These are phyloP conservation scores for Quercus suber DNA, from an alignment of 306 rosid genomes.

Conservation along the genomic window DNA sequence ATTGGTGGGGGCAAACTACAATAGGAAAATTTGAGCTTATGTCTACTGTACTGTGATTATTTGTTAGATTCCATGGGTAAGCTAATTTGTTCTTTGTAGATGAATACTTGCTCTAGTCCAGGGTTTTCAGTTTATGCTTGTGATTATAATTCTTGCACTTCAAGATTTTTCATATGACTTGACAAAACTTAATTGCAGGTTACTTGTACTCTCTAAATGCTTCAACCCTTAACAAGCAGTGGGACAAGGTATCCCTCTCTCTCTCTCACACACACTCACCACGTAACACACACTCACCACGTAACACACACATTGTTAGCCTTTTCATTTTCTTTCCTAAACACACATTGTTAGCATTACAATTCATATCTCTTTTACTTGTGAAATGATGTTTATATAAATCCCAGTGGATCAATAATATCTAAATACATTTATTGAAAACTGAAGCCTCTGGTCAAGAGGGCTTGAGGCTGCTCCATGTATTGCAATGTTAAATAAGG, in stretches of 20 bases:
- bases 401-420: no score
- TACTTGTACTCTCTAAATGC: constrained; percentile 79
- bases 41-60: not conserved
- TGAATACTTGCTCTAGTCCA: not conserved
- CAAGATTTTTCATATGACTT: constrained; percentile 13
- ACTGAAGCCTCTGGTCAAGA: no score
- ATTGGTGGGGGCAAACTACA: not conserved
- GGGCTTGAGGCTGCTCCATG: no score
- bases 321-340: no score
- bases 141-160: constrained; percentile 9
- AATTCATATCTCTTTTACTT: not conserved
- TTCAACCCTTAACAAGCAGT: constrained; percentile 78
- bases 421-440: no score
- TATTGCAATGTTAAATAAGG: no score
- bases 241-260: constrained; percentile 55
- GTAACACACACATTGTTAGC: not conserved
- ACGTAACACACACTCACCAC: not conserved
- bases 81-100: not conserved
- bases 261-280: constrained; percentile 5
- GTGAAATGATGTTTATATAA: not conserved
- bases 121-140: constrained; percentile 1
- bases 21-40: not conserved
- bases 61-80: not conserved
- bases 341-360: not conserved
- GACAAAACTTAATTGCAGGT: constrained; percentile 51